Base-by-base conservation (phyloP, 768 basidiomycete genomes). In the Xanthoconium purpureum region DNA sequence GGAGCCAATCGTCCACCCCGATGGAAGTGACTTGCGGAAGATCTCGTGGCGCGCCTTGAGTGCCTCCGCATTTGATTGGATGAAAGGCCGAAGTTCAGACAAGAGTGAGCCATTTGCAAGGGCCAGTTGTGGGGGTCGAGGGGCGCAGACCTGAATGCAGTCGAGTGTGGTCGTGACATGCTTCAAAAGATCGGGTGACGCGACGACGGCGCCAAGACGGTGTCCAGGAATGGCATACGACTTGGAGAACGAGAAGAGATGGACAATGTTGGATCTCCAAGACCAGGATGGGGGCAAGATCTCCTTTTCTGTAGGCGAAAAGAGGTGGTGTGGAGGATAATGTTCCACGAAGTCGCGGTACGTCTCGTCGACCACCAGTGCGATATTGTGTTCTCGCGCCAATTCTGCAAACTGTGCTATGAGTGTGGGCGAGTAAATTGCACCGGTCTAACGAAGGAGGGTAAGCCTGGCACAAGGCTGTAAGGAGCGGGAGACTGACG, bases 291-390 rank as follows among this genome's bases (percentile, higher is more conserved):
- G 13, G 12, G 45, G 38, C 4, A 48, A 30, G 7, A 50, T 32
- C 17, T 54, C 33, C 5, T 52, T 53, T 54, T 56, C 47, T 0
- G 50, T 45, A 3, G 67, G 40, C 2, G 72, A 70, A 66, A 89
- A 89, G 18, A 88, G 74, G 35, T 61, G 57, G 64, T 89, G 88
- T 0, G 88, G 84, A n/a, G 74, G 71, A 18, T 62, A 62, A 6
- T 71, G 64, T n/a, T 80, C 69, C 42, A 85, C 73, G 64, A 94
- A 92, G 67, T 94, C 91, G 13, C 91, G 80, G 70, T 95, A 95
- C 1, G 92, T 94, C 72, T 93, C 91, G 70, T 95, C 92, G n/a
- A 95, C 47, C 37, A 94, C 77, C 24, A 94, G 78, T 0, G 89
- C 85, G 17, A 92, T 63, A 1, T 77, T 74, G 29, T 77, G 68